These are phyloP conservation scores for Lactifluus piperatus DNA, from an alignment of 768 basidiomycete genomes.

Conservation along the genomic window DNA sequence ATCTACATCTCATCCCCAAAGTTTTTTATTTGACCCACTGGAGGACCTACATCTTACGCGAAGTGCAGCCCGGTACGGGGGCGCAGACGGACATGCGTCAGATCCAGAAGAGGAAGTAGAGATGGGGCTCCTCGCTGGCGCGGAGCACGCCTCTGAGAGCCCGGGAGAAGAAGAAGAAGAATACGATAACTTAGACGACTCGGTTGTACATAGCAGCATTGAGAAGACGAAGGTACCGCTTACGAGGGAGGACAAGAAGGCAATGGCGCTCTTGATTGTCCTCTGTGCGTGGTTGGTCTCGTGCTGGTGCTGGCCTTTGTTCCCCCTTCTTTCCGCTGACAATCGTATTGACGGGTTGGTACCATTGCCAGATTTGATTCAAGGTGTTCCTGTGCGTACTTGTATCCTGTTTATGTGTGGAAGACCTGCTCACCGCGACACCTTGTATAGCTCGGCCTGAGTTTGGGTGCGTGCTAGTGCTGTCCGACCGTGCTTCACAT, in stretches of 20 bases:
- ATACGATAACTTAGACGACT: neutral
- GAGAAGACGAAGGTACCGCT: slow-evolving; percentile 4
- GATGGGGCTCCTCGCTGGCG: slow-evolving; percentile 20
- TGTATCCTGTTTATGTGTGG: neutral
- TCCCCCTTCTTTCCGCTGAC: neutral
- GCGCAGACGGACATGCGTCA: neutral
- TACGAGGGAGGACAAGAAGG: slow-evolving; percentile 33
- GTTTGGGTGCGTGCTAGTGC: neutral
- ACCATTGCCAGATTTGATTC: slow-evolving; percentile 36
- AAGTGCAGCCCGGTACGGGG: neutral
- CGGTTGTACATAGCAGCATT: neutral
- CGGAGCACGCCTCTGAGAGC: slow-evolving; percentile 14
- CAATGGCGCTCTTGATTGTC: slow-evolving; percentile 37
- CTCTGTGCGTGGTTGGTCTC: slow-evolving; percentile 33
- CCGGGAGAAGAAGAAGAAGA: slow-evolving; percentile 5
- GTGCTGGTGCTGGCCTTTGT: neutral
- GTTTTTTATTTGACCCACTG: neutral
- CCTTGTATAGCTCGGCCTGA: slow-evolving; percentile 17
- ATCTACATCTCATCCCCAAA: neutral
- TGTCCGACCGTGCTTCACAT: slow-evolving; percentile 33
- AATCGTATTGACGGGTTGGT: neutral
- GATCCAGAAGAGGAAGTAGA: slow-evolving; percentile 21
- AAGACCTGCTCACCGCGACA: neutral
- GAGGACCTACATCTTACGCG: slow-evolving; percentile 13
- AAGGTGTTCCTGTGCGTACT: slow-evolving; percentile 78